These are phyloP conservation scores for Eimeria tenella DNA, from an alignment of 169 alveolate genomes.

Conservation along the genomic window DNA sequence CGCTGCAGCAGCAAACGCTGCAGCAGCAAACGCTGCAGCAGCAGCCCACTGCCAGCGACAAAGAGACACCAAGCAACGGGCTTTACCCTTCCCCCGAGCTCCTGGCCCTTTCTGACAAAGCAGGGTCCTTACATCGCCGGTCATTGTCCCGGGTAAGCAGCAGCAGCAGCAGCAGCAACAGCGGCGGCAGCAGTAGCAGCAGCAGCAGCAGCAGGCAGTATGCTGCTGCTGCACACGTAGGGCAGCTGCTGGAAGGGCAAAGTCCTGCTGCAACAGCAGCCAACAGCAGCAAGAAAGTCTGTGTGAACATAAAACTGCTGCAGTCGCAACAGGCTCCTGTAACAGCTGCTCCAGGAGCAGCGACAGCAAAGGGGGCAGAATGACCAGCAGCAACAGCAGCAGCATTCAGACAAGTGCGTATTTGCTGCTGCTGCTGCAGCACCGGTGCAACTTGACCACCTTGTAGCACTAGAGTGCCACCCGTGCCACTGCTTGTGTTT, in stretches of 20 bases:
- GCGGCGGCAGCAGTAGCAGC: background rate
- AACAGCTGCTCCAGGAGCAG: background rate
- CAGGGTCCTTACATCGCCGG: background rate
- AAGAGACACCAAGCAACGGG: background rate
- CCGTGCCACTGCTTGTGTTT: no score
- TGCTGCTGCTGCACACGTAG: no score
- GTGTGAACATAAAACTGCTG: no score
- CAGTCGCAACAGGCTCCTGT: no score
- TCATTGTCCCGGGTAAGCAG: background rate
- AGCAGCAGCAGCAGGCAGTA: no score
- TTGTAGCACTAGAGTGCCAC: no score
- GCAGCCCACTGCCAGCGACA: background rate
- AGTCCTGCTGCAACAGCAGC: background rate
- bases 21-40: background rate
- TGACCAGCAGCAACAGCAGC: background rate
- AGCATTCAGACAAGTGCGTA: background rate
- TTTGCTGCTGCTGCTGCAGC: background rate
- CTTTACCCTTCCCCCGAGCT: background rate
- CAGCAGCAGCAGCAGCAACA: slow-evolving; percentile 15
- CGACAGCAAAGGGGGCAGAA: background rate
- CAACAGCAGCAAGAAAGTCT: background rate
- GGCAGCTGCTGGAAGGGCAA: no score
- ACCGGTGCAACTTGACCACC: background rate
- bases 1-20: background rate
- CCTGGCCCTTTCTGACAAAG: background rate